A percentile compares a stretch with the other conserved stretches of the same genome.
Evolutionary conservation across 2,329 filamentous ascomycete genomes (phyloP).

Genomic region (Coniochaeta hoffmannii): DNA sequence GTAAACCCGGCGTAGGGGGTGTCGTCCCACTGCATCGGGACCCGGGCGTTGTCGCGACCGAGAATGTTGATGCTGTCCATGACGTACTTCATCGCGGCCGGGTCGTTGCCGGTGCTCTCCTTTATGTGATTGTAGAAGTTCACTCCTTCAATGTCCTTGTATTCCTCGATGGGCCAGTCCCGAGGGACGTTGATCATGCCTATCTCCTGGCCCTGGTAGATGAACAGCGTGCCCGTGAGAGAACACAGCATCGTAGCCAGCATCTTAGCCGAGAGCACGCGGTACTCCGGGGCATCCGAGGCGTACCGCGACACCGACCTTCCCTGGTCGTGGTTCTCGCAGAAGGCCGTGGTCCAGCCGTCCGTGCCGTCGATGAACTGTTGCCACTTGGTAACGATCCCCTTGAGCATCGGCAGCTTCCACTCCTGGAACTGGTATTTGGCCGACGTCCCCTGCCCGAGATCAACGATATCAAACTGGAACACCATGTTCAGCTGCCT

Average conservation of each 20-base stretch:
- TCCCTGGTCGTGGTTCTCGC: constrained; percentile 57
- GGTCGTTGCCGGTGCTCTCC: constrained; percentile 6
- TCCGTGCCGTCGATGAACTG: constrained; percentile 41
- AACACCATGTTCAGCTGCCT: constrained; percentile 63
- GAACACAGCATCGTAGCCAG: constrained; percentile 38
- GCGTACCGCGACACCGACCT: constrained; percentile 46
- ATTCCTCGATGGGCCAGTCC: constrained; percentile 39
- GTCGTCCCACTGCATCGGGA: constrained; percentile 66
- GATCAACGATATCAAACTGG: constrained; percentile 48
- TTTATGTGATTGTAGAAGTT: constrained; percentile 31
- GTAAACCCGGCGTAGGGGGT: constrained; percentile 56
- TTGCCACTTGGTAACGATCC: constrained; percentile 39
- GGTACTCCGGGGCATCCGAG: constrained; percentile 32
- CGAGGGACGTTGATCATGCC: constrained; percentile 46
- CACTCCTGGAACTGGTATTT: constrained; percentile 44
- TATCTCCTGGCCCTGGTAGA: constrained; percentile 55
- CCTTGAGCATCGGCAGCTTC: constrained; percentile 38
- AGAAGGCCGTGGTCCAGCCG: constrained; percentile 51
- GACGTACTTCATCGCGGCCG: neutral
- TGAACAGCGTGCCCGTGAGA: constrained; percentile 44
- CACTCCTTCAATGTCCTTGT: constrained; percentile 41
- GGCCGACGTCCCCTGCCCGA: constrained; percentile 43
- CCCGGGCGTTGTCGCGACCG: constrained; percentile 60
- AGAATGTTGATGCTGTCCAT: neutral
- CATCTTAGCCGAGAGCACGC: constrained; percentile 41